A percentile compares a stretch with the other conserved stretches of the same genome.
These are phyloP conservation scores for Tagetes patula DNA, from an alignment of 129 eudicot species.

Conservation along the genomic window DNA sequence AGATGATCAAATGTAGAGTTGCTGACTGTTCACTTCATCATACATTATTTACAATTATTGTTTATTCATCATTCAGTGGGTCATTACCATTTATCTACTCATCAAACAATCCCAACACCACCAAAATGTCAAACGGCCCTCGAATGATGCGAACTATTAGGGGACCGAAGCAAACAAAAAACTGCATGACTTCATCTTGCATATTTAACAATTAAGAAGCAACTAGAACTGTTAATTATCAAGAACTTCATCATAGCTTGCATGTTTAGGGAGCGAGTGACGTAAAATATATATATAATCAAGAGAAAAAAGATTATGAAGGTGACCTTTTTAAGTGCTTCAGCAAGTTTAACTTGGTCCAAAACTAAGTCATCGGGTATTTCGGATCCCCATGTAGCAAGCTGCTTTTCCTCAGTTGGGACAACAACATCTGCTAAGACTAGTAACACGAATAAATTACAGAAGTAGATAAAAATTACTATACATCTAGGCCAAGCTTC, in stretches of 20 bases:
- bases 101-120: background rate
- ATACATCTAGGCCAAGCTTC: background rate
- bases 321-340: conserved; percentile 72
- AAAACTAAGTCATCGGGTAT: conserved; percentile 74
- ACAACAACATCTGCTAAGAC: conserved; percentile 30
- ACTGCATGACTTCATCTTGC: background rate
- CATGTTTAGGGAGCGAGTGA: background rate
- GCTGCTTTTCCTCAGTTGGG: conserved; percentile 51
- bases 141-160: background rate
- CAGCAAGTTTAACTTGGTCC: conserved; percentile 59
- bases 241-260: background rate
- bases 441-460: conserved; percentile 1
- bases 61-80: background rate
- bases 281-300: background rate
- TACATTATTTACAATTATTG: background rate
- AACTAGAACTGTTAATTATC: background rate
- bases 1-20: background rate
- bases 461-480: background rate
- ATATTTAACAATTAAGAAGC: background rate
- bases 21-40: background rate
- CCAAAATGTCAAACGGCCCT: background rate
- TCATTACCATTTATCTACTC: background rate
- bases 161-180: background rate
- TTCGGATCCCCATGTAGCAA: conserved; percentile 82
- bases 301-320: background rate